Base-by-base conservation (phyloP, 768 basidiomycete species). In the Amanita thiersii region DNA sequence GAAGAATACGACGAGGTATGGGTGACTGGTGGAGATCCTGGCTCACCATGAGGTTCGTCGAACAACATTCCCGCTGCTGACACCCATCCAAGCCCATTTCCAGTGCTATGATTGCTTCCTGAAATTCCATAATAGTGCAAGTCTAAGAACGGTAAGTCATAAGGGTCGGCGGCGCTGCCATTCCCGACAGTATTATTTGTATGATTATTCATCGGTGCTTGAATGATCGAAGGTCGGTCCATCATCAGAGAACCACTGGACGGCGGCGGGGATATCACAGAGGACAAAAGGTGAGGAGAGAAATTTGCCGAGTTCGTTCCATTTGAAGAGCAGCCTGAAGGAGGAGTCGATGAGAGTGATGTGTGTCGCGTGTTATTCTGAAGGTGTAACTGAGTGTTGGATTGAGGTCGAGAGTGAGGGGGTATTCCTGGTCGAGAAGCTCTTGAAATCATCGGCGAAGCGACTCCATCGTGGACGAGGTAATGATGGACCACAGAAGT, bases 91-190 rank as follows among this genome's bases (percentile, higher is more conserved):
- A 53, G 35, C 10, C 46, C 44, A 4, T 40, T 40, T 12, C 52
- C 50, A 4, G 31, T 28, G 3, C 34, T 17, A 14, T 33, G 30
- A 18, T 24, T 38, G 28, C 21, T 42, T 20, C 9, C 32, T 14
- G 37, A 28, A 26, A 25, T 36, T 35, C 31, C 47, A 49, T 79
- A 79, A 54, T 84, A 84, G 53, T 86, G 84, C 56, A 86, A 55
- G 54, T 86, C 84, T 41, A 86, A 65, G 59, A 83, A 86, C 2
- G 81, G 75, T 1, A 85, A 57, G 46, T 75, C 71, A 37, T 77
- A 68, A 26, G 35, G 42, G 20, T 36, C n/a, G 26, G 34, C 61
- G 46, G 32, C 15, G n/a, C n/a, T n/a, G n/a, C n/a, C n/a, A n/a
- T n/a, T n/a, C n/a, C n/a, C n/a, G n/a, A n/a, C n/a, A n/a, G n/a